phyloP scores from a whole-genome alignment of 176 grass and related monocot species.

The Tuctoria greenei region DNA sequence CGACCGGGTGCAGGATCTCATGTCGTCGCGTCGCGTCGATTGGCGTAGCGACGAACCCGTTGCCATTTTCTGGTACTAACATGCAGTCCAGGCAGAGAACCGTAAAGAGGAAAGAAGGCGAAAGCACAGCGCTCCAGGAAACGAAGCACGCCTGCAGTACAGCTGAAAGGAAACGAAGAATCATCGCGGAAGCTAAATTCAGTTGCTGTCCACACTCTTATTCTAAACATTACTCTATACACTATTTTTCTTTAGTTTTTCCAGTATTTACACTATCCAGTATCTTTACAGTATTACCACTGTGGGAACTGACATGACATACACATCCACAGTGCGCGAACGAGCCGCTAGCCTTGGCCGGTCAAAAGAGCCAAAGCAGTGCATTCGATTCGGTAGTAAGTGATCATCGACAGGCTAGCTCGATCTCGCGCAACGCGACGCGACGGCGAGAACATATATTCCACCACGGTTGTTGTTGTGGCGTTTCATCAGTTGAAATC shows the following conservation, averaged over 20 bases:
- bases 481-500: slow-evolving; percentile 7
- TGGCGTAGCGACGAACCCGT: neutral
- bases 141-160: too few species aligned
- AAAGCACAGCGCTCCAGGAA: too few species aligned
- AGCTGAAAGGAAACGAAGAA: too few species aligned
- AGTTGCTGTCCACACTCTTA: too few species aligned
- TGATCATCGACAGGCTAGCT: neutral
- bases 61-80: too few species aligned
- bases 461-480: neutral
- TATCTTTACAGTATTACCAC: too few species aligned
- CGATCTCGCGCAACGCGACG: neutral
- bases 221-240: too few species aligned
- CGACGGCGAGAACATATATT: neutral
- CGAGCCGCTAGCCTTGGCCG: neutral
- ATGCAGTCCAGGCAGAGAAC: too few species aligned
- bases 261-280: too few species aligned
- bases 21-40: neutral
- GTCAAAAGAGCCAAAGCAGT: neutral
- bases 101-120: too few species aligned
- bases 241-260: too few species aligned
- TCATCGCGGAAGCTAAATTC: too few species aligned
- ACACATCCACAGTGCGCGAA: neutral
- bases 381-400: neutral
- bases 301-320: neutral
- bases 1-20: neutral